These are phyloP conservation scores for Saccharomycopsis synnaedendra DNA, from an alignment of 805 yeast species.

Conservation along the genomic window DNA sequence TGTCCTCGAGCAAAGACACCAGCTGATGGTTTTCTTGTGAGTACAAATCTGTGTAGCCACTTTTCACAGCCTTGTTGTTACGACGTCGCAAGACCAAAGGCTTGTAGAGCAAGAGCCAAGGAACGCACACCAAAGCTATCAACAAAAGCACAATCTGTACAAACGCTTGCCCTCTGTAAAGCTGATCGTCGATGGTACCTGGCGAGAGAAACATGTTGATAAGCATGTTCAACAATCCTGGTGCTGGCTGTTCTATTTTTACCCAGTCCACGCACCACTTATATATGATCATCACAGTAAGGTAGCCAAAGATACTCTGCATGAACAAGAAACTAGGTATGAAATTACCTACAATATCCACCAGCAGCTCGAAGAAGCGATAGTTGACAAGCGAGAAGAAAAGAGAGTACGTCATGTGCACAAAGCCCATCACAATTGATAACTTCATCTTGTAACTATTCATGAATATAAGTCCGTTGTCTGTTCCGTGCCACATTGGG, in stretches of 20 bases:
- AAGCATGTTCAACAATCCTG: slow-evolving; percentile 88
- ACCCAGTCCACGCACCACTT: slow-evolving; percentile 95
- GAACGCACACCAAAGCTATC: slow-evolving; percentile 82
- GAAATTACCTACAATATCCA: slow-evolving; percentile 87
- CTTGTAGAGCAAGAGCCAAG: slow-evolving; percentile 78
- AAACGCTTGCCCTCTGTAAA: slow-evolving; percentile 68
- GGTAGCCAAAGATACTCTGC: slow-evolving; percentile 94
- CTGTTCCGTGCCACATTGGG: slow-evolving; percentile 96
- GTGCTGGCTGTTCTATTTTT: slow-evolving; percentile 66
- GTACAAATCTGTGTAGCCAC: slow-evolving; percentile 42
- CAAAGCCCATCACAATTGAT: slow-evolving; percentile 87
- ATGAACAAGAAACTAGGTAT: slow-evolving; percentile 88
- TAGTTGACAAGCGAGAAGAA: slow-evolving; percentile 78
- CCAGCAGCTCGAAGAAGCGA: slow-evolving; percentile 48
- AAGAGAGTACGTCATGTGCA: slow-evolving; percentile 88
- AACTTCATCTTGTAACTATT: slow-evolving; percentile 97
- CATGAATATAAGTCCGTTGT: slow-evolving; percentile 78
- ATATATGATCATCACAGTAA: slow-evolving; percentile 75
- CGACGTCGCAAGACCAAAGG: slow-evolving; percentile 62
- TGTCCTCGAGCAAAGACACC: slow-evolving; percentile 17
- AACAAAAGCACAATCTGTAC: slow-evolving; percentile 64
- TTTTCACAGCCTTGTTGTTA: slow-evolving; percentile 35
- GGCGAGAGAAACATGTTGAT: slow-evolving; percentile 94
- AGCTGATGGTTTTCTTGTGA: slow-evolving; percentile 26
- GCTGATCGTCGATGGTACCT: slow-evolving; percentile 70